Percentiles rank a stretch among this genome's conserved stretches.
Conservation (phyloP, 2,329 filamentous ascomycete genomes). For the Mariannaea elegans region DNA sequence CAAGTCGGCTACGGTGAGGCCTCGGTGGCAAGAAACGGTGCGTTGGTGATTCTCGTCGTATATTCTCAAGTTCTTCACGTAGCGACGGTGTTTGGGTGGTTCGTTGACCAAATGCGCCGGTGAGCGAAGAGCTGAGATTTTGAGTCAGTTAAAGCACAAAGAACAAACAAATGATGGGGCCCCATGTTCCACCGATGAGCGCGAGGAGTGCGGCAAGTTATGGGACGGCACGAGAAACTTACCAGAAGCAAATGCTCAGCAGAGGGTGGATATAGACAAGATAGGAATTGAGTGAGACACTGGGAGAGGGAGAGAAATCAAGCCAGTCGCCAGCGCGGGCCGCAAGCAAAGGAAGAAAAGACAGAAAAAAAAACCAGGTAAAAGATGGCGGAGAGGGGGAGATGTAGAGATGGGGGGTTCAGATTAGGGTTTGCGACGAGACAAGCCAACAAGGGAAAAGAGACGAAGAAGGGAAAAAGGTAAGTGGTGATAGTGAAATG, state of each 20-base stretch:
- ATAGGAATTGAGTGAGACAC: constrained; percentile 30
- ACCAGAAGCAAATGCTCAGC: constrained; percentile 25
- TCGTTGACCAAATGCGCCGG: constrained; percentile 14
- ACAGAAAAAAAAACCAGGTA: constrained; percentile 6
- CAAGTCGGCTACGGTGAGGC: constrained; percentile 29
- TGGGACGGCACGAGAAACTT: constrained; percentile 24
- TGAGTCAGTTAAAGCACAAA: constrained; percentile 20
- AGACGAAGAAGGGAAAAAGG: constrained; percentile 5
- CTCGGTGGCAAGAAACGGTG: constrained; percentile 4
- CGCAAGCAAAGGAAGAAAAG: constrained; percentile 22
- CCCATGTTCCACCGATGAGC: constrained; percentile 18
- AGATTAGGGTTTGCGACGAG: constrained; percentile 16
- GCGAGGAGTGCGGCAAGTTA: constrained; percentile 14
- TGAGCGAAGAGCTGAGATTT: constrained; percentile 23
- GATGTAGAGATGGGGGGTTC: not conserved
- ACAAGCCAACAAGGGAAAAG: constrained; percentile 5
- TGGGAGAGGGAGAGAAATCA: constrained; percentile 23
- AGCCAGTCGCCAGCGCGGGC: constrained; percentile 38
- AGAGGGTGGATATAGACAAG: constrained; percentile 16
- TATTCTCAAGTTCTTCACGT: constrained; percentile 7
- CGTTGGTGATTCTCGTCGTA: constrained; percentile 15
- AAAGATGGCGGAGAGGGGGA: constrained; percentile 7
- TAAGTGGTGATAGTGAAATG: constrained; percentile 14
- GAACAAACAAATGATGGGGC: constrained; percentile 9
- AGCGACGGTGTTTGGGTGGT: constrained; percentile 4